These are phyloP conservation scores for Chiua sp. DNA, from an alignment of 1,284 basidiomycete genomes.

Conservation along the genomic window DNA sequence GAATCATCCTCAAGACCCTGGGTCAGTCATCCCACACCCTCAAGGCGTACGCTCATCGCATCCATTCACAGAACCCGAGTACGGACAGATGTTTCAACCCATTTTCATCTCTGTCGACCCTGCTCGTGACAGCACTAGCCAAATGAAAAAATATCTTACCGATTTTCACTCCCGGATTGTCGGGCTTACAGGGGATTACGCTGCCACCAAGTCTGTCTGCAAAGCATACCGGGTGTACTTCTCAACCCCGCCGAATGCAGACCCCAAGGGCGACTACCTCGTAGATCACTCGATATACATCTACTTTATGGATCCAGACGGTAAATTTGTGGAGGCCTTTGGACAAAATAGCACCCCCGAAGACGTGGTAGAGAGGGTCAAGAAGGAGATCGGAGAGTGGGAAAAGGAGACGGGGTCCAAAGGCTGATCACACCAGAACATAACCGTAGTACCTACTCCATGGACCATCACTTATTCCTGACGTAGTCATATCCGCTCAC, in stretches of 20 bases:
- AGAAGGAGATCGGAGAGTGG: slow-evolving; percentile 65
- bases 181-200: slow-evolving; percentile 89
- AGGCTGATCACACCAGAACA: slow-evolving; percentile 25
- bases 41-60: neutral
- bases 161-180: slow-evolving; percentile 94
- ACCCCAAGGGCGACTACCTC: slow-evolving; percentile 90
- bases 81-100: slow-evolving; percentile 74
- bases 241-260: slow-evolving; percentile 92
- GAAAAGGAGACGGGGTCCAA: slow-evolving; percentile 45
- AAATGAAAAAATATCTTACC: slow-evolving; percentile 63
- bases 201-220: slow-evolving; percentile 87
- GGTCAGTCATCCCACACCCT: slow-evolving; percentile 51
- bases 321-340: slow-evolving; percentile 97
- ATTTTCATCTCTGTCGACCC: slow-evolving; percentile 98
- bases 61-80: slow-evolving; percentile 62
- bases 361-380: slow-evolving; percentile 70
- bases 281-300: slow-evolving; percentile 98
- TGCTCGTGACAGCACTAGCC: slow-evolving; percentile 80
- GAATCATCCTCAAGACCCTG: slow-evolving; percentile 76
- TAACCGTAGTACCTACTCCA: too few relatives aligned
- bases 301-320: slow-evolving; percentile 97
- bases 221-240: slow-evolving; percentile 99
- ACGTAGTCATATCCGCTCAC: slow-evolving; percentile 20
- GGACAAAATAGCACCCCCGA: slow-evolving; percentile 81
- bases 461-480: slow-evolving; percentile 7